Evolutionary conservation across 441 rosid species (phyloP), one percentile per base, ranked within the genome.

Genomic region (Dalechampia spathulata): DNA sequence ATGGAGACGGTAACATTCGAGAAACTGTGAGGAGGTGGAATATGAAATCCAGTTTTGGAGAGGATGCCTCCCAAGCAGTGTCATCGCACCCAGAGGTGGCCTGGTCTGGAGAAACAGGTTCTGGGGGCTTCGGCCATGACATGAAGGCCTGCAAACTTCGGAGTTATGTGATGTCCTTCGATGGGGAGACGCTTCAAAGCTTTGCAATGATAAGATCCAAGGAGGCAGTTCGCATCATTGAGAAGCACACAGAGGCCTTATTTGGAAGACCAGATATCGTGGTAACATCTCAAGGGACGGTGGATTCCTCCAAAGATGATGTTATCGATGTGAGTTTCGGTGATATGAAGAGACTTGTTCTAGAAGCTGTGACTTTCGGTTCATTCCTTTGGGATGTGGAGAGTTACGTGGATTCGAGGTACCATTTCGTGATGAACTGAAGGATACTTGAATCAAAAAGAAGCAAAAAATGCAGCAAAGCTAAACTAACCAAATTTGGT

Each of bases 381-480:
- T 89, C 97, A 38, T 89, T 92, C 68, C 86, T 92, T 0, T 92
- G 98, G 95, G 96, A 88, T 30, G 96, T 83, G 21, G 97, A 92
- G 80, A 86, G 84, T 72, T 80, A 72, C 54, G 92, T 92, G 54
- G 97, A 89, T 58, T 78, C 94, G 1, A 85, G 95, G 85, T 86
- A 92, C 69, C 90, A 77, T 52, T 86, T 89, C 44, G 92, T 85
- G 54, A 52, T 73, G 37, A 86, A 83, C 67, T 92, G 74, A 73
- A 11, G 13, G n/a, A 38, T 41, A 32, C 60, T 43, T 22, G 23
- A 17, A 52, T 20, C 45, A 22, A 46, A 39, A 23, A 1, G 27
- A 30, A 55, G 43, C 6, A n/a, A 25, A 55, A 37, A 16, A 27
- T 28, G 55, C 45, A 0, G 7, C 46, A 5, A 22, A 21, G 15